Evolutionary conservation across 768 basidiomycete species (phyloP).

Genomic region (Suillus tomentosus): DNA sequence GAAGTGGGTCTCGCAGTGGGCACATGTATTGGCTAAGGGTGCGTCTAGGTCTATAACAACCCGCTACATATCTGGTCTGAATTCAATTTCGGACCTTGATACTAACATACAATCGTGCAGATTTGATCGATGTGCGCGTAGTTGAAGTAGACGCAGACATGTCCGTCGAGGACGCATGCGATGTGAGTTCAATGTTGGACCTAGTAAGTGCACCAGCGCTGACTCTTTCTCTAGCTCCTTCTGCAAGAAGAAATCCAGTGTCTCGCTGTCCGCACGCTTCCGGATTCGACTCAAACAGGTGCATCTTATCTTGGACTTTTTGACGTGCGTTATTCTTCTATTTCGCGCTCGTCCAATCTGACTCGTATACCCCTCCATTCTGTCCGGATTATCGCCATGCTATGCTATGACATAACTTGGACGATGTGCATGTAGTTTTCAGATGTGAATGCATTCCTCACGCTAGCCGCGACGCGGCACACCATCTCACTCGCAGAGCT

Average conservation of each 20-base stretch:
- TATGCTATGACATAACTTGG: neutral
- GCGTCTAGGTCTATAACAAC: conserved; percentile 14
- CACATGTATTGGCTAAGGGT: conserved; percentile 59
- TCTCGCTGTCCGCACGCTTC: conserved; percentile 55
- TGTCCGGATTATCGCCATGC: neutral
- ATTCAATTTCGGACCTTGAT: neutral
- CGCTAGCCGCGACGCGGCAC: conserved; percentile 78
- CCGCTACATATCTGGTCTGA: neutral
- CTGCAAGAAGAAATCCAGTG: conserved; percentile 65
- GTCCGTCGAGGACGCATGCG: conserved; percentile 82
- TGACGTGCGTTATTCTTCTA: conserved; percentile 56
- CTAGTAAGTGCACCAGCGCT: conserved; percentile 3
- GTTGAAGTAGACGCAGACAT: conserved; percentile 68
- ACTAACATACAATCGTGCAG: conserved; percentile 34
- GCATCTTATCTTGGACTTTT: conserved; percentile 61
- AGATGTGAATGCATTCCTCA: conserved; percentile 87
- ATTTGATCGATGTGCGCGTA: conserved; percentile 70
- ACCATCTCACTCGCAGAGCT: conserved; percentile 64
- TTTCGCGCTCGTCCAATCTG: neutral
- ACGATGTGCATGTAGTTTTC: conserved; percentile 55
- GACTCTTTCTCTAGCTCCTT: conserved; percentile 47
- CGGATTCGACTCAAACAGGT: conserved; percentile 14
- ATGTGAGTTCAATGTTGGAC: conserved; percentile 45
- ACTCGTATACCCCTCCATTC: neutral
- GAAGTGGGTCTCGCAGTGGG: conserved; percentile 64